Percentiles rank a stretch among this genome's conserved stretches.
These are phyloP conservation scores for Phytophthora quininea DNA, from an alignment of 352 stramenopile genomes.

Conservation along the genomic window DNA sequence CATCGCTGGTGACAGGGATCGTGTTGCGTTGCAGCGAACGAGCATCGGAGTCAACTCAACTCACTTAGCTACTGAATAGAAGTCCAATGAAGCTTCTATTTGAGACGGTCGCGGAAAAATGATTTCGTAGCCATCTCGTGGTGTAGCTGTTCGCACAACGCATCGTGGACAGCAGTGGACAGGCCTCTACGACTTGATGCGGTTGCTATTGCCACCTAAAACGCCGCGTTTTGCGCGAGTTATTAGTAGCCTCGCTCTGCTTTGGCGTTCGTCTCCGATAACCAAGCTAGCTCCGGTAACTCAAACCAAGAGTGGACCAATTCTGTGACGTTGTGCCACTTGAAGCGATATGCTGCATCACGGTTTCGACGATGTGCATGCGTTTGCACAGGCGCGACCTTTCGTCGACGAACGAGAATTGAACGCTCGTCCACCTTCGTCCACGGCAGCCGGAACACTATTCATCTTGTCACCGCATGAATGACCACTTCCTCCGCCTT, in stretches of 20 bases:
- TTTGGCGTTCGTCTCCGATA: not conserved
- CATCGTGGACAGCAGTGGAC: not conserved
- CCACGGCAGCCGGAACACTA: not conserved
- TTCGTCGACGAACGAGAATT: not conserved
- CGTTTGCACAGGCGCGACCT: not conserved
- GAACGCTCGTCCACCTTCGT: not conserved
- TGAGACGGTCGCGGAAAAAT: conserved; percentile 8
- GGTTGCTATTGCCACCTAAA: not conserved
- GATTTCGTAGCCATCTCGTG: conserved; percentile 13
- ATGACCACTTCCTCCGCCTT: not conserved
- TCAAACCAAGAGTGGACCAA: not conserved
- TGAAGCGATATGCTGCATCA: not conserved
- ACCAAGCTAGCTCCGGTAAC: too few relatives aligned
- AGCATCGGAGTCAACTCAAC: too few relatives aligned
- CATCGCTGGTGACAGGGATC: too few relatives aligned
- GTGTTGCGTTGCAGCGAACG: too few relatives aligned
- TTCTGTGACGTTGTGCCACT: not conserved
- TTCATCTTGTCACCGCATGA: not conserved
- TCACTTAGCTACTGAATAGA: too few relatives aligned
- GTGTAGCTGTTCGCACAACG: not conserved
- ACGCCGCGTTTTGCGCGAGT: not conserved
- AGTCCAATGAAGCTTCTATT: not conserved
- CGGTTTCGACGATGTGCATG: not conserved
- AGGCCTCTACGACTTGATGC: not conserved
- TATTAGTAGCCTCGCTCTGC: not conserved